A percentile compares a stretch with the other conserved stretches of the same genome.
Conservation (phyloP, 2,329 filamentous ascomycete genomes). For the Beauveria australis region DNA sequence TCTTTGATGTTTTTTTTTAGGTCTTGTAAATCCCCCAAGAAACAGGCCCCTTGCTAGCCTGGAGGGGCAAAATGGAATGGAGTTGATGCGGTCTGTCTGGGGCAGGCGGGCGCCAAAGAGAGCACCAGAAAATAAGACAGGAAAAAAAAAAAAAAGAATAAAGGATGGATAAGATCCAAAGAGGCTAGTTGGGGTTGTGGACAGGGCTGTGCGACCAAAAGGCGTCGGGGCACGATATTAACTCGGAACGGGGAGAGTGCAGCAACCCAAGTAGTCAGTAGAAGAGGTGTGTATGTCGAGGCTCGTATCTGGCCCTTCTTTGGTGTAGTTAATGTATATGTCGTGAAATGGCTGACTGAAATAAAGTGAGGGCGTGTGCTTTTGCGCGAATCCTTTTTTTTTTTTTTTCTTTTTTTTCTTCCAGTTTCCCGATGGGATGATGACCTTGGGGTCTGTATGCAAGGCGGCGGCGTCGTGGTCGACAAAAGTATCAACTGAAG, state of each 20-base stretch:
- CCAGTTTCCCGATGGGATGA: too few species aligned
- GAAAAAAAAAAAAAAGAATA: background rate
- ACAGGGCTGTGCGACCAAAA: conserved; percentile 7
- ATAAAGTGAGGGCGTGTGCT: background rate
- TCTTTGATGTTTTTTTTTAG: too few species aligned
- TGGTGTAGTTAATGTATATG: background rate
- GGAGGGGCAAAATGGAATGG: background rate
- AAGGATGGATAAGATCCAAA: background rate
- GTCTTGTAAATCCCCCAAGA: background rate
- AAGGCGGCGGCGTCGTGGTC: background rate
- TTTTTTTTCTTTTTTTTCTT: too few species aligned
- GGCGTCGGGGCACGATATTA: conserved; percentile 13
- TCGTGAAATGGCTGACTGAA: background rate
- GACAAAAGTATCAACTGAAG: background rate
- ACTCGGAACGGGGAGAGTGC: conserved; percentile 9
- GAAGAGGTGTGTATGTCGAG: background rate
- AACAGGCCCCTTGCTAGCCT: background rate
- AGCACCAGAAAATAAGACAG: background rate
- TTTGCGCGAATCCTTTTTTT: background rate
- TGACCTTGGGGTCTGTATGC: background rate
- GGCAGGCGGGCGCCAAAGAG: background rate
- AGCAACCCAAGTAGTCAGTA: background rate
- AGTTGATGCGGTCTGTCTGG: too few species aligned
- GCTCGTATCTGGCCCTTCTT: background rate
- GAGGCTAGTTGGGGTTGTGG: background rate